phyloP scores from a whole-genome alignment of 257 asterid species.

The Ophiorrhiza pumila region DNA sequence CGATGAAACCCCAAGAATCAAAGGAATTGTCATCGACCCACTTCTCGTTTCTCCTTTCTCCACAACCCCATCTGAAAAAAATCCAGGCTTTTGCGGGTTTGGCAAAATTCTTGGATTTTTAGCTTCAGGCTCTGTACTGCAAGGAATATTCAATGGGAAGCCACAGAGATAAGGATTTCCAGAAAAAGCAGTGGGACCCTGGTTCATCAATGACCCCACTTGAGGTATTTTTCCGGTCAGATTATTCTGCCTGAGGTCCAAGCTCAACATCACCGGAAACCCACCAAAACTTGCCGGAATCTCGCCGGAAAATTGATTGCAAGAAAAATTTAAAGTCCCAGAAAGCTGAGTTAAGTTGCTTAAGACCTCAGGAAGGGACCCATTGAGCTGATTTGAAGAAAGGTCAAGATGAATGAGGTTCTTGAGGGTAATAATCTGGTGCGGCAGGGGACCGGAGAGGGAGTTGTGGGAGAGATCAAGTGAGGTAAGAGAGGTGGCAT shows the following conservation, averaged over 20 bases:
- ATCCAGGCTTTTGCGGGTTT: slow-evolving; percentile 42
- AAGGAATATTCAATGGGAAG: slow-evolving; percentile 59
- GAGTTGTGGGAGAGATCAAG: slow-evolving; percentile 73
- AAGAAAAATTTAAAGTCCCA: slow-evolving; percentile 81
- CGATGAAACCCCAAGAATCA: slow-evolving; percentile 55
- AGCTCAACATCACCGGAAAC: slow-evolving; percentile 74
- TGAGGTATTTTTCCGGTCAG: slow-evolving; percentile 82
- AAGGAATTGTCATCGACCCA: slow-evolving; percentile 44
- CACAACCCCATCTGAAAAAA: slow-evolving; percentile 34
- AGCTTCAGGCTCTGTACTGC: slow-evolving; percentile 55
- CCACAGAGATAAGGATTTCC: slow-evolving; percentile 89
- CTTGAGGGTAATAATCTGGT: slow-evolving; percentile 48
- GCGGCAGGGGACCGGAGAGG: slow-evolving; percentile 73
- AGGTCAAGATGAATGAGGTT: slow-evolving; percentile 65
- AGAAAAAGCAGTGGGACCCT: slow-evolving; percentile 94
- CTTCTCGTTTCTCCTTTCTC: slow-evolving; percentile 32
- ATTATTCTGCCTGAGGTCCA: slow-evolving; percentile 69
- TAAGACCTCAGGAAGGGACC: slow-evolving; percentile 59
- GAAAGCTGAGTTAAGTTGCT: slow-evolving; percentile 47
- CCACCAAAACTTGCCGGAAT: slow-evolving; percentile 69
- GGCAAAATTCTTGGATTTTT: slow-evolving; percentile 46
- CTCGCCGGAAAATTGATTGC: slow-evolving; percentile 68
- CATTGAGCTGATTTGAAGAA: slow-evolving; percentile 68
- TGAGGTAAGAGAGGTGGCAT: slow-evolving; percentile 34
- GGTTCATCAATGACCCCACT: slow-evolving; percentile 77